These are phyloP conservation scores for Debaryomyces hansenii DNA, from an alignment of 805 yeast genomes.

Conservation along the genomic window DNA sequence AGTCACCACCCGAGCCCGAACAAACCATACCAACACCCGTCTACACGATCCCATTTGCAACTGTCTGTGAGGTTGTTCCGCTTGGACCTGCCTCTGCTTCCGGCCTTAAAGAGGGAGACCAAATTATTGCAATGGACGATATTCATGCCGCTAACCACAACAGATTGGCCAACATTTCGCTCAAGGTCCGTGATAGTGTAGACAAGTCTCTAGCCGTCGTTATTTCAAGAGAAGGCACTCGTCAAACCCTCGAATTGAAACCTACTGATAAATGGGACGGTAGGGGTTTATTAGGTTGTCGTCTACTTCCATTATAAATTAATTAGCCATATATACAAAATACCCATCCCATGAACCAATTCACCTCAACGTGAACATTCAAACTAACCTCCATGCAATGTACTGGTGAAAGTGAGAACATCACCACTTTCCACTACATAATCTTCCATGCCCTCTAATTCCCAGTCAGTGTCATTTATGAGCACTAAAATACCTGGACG, in stretches of 20 bases:
- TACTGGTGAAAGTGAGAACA: conserved; percentile 82
- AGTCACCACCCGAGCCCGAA: neutral
- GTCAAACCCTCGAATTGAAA: conserved; percentile 17
- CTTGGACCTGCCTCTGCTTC: conserved; percentile 55
- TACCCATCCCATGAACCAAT: neutral
- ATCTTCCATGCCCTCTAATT: conserved; percentile 82
- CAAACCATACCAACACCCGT: neutral
- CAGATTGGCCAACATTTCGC: conserved; percentile 45
- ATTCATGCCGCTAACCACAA: conserved; percentile 58
- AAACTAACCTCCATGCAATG: conserved; percentile 86
- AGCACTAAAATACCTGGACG: conserved; percentile 92
- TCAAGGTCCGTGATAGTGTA: conserved; percentile 41
- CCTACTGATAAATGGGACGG: conserved; percentile 67
- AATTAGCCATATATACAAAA: neutral
- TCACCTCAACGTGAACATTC: neutral
- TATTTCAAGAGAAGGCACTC: conserved; percentile 29
- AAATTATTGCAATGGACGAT: conserved; percentile 52
- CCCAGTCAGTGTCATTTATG: conserved; percentile 97
- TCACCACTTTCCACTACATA: conserved; percentile 78
- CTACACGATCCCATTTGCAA: conserved; percentile 52
- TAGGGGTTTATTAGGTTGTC: conserved; percentile 68
- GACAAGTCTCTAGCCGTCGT: conserved; percentile 25
- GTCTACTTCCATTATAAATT: conserved; percentile 42
- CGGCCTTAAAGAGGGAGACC: conserved; percentile 59
- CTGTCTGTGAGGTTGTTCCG: conserved; percentile 47